Base-by-base conservation (phyloP, 352 stramenopile genomes). In the Globisporangium carolinianum region DNA sequence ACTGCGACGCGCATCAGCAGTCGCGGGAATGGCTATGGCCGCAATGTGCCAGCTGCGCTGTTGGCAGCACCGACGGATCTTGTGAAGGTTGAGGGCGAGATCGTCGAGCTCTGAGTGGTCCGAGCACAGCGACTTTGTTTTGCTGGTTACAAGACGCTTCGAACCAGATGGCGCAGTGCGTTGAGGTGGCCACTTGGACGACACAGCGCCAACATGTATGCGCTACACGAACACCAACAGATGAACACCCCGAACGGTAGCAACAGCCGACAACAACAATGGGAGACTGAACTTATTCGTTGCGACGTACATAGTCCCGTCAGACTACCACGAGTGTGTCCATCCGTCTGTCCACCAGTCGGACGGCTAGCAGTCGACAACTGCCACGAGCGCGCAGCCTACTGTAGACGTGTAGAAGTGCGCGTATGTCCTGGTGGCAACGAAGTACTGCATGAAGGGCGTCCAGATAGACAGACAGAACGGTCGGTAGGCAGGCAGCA, bases 61-160 rank as follows among this genome's bases (percentile, higher is more conserved):
- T 65, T 59, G 6, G 41, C 57, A 43, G 66, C 71, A 17, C 69
- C 71, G 14, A 73, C 83, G 60, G 69, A 83, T 47, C 52, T 86
- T 24, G 57, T 83, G 41, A 61, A 79, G 53, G 75, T 86, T 35
- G 75, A 86, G 42, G 75, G 75, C 12, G 75, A 86, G 36, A 86
- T 86, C 42, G 73, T 86, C 50, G 75, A 86, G 59, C 69, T 86
- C 14, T 86, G 68, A 61, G 15, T 24, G 17, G 18, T 24, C 18
- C 18, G 18, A 24, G 18, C 18, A 24, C 18, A 24, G 18, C 18
- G 18, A 24, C 18, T n/a, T n/a, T 50, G 46, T 46, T 14, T 46
- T 12, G 41, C n/a, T 46, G 18, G 18, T 1, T 1, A 24, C 0
- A 24, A 24, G 18, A 24, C 18, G 18, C 18, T 24, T 24, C 18